A percentile compares a stretch with the other conserved stretches of the same genome.
Evolutionary conservation across 192 early-diverging fungal genomes (phyloP).

Genomic region (Obelidium mucronatum): DNA sequence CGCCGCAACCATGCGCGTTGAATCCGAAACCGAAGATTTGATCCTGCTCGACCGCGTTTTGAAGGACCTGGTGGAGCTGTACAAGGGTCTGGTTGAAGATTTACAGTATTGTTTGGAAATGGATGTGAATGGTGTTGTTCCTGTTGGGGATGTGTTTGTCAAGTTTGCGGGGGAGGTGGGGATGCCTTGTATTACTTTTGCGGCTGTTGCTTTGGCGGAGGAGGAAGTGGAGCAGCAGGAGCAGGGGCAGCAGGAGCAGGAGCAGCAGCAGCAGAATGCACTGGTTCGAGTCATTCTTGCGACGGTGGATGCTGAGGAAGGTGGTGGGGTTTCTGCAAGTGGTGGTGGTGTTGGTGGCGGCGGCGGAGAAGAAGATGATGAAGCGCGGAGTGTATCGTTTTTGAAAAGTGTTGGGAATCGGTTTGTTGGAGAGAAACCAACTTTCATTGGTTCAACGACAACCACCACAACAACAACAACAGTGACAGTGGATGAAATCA

Average conservation of each 20-base stretch:
- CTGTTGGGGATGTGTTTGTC: slow-evolving; percentile 24
- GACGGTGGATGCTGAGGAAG: neutral
- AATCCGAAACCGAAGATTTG: slow-evolving; percentile 33
- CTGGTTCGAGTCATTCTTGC: too few relatives aligned
- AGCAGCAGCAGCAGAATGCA: neutral
- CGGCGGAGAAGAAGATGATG: slow-evolving; percentile 1
- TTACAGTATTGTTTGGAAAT: slow-evolving; percentile 21
- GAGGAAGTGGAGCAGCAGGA: neutral
- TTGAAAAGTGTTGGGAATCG: slow-evolving; percentile 9
- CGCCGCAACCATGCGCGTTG: slow-evolving; percentile 17
- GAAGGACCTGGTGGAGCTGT: slow-evolving; percentile 10
- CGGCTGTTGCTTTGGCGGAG: slow-evolving; percentile 9
- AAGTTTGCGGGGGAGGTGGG: slow-evolving; percentile 15
- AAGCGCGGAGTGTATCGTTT: neutral
- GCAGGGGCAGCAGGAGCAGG: neutral
- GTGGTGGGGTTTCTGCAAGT: neutral
- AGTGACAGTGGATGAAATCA: neutral
- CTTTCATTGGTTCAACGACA: neutral
- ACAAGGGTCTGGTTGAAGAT: slow-evolving; percentile 22
- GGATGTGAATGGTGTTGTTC: neutral
- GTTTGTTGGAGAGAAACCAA: slow-evolving; percentile 5
- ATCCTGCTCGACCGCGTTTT: slow-evolving; percentile 31
- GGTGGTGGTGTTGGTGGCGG: neutral
- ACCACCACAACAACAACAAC: neutral
- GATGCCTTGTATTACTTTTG: slow-evolving; percentile 19